Conservation (phyloP, 768 basidiomycete species). For the Daedalea quercina region DNA sequence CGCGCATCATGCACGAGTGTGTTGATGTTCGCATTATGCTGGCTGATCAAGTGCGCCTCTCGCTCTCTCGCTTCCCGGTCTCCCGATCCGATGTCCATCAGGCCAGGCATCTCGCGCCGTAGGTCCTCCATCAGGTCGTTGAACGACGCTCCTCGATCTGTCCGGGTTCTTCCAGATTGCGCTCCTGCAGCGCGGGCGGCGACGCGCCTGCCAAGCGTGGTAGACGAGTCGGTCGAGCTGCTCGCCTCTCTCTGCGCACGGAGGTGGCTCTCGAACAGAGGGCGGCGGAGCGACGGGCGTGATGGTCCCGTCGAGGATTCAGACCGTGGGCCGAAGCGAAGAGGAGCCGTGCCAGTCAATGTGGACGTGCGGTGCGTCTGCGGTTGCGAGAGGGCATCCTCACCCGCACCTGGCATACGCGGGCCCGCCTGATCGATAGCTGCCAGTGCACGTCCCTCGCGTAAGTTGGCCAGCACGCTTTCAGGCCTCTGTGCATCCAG, state of each 20-base stretch:
- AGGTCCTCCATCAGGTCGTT: not conserved
- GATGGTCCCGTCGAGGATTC: not conserved
- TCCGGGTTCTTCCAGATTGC: not conserved
- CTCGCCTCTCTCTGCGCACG: not conserved
- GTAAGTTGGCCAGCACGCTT: not conserved
- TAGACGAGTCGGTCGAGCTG: slow-evolving; percentile 11
- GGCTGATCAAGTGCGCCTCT: not conserved
- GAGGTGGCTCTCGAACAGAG: not conserved
- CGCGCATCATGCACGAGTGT: not conserved
- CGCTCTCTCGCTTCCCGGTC: not conserved
- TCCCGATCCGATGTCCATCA: not conserved
- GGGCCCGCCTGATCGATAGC: not conserved
- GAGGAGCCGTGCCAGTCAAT: not conserved
- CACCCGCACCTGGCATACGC: not conserved
- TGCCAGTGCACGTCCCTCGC: not conserved
- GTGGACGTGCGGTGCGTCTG: not conserved
- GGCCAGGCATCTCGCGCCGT: not conserved
- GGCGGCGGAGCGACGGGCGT: not conserved
- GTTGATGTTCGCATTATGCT: not conserved
- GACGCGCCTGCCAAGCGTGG: slow-evolving; percentile 14
- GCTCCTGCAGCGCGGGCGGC: slow-evolving; percentile 10
- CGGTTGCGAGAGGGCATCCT: not conserved
- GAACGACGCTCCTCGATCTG: not conserved
- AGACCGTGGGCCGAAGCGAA: slow-evolving; percentile 1
- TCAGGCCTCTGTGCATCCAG: not conserved